Base-by-base conservation (phyloP, 352 stramenopile species). In the Phytophthora pisi region DNA sequence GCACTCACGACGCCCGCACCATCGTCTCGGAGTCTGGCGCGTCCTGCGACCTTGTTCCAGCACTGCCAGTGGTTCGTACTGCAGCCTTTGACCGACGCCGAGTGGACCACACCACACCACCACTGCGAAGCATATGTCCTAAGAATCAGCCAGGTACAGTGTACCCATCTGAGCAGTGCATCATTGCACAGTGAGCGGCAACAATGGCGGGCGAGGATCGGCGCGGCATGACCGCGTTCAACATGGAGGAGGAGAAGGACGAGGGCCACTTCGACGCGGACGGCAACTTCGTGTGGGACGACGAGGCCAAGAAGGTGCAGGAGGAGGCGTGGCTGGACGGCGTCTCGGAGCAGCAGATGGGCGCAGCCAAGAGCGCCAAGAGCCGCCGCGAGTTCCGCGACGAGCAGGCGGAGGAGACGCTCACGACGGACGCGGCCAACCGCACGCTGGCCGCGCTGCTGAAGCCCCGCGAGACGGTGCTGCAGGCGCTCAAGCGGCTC, bases 181-280 rank as follows among this genome's bases (percentile, higher is more conserved):
- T 38, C 9, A 38, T 15, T 3, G 15, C 31, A 11, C 9, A 38
- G 11, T 10, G 2, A 11, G 28, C 5, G n/a, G 47, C 49, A 71
- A 57, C 28, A 38, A 66, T 74, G 72, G 63, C 43, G 65, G 34
- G 50, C 18, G 55, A 26, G 5, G 77, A 73, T 47, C 68, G 60
- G 53, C 78, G 71, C 16, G 84, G 81, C 4, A 74, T 94, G 68
- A 96, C 88, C 16, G 68, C 78, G 55, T 96, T 96, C 74, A 77
- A 96, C 57, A 88, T 96, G 80, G 76, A 93, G 28, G 88, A 96
- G 61, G 88, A 96, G 67, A 83, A 91, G 54, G 88, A 96, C 43
- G 88, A 96, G 47, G 88, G 88, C 40, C 80, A 93, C 64, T 96
- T 96, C 58, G 88, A 96, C 70, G 80, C 82, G 13, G 68, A 78